phyloP scores from a whole-genome alignment of 1,139 yeast species.

The Casaregolazyma lundiana region DNA sequence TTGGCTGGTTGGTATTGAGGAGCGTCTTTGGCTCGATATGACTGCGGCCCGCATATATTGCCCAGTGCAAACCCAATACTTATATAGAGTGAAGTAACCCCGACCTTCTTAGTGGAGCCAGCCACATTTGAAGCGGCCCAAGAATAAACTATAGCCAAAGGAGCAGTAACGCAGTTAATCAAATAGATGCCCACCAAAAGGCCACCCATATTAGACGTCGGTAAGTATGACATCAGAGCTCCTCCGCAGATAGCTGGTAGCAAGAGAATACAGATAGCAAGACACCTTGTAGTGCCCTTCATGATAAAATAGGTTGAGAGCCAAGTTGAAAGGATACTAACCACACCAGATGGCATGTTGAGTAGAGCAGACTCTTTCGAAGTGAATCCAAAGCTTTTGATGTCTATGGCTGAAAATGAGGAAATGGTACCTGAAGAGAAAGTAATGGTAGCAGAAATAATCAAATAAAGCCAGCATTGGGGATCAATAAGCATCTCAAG shows the following conservation, averaged over 20 bases:
- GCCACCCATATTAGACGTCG: constrained; percentile 21
- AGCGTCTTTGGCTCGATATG: constrained; percentile 49
- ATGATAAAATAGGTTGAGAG: no score
- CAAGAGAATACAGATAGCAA: constrained; percentile 26
- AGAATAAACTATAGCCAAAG: constrained; percentile 44
- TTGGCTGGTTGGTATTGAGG: constrained; percentile 40
- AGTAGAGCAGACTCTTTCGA: constrained; percentile 26
- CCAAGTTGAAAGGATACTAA: constrained; percentile 26
- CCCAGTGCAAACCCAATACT: constrained; percentile 66
- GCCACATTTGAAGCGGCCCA: constrained; percentile 52
- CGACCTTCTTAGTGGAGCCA: constrained; percentile 64
- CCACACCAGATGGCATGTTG: constrained; percentile 3
- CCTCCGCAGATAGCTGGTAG: no score
- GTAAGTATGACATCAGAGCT: constrained; percentile 24
- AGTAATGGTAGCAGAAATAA: no score
- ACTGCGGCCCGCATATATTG: constrained; percentile 63
- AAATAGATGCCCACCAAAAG: constrained; percentile 39
- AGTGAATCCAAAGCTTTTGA: constrained; percentile 23
- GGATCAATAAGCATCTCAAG: constrained; percentile 38
- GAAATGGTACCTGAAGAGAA: constrained; percentile 35
- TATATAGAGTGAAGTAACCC: constrained; percentile 54
- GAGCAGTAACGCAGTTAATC: constrained; percentile 35
- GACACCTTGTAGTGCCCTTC: no score
- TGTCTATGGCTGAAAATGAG: constrained; percentile 25
- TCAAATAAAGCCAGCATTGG: constrained; percentile 50